Conservation (phyloP, 2,329 filamentous ascomycete genomes). For the Colletotrichum phormii region DNA sequence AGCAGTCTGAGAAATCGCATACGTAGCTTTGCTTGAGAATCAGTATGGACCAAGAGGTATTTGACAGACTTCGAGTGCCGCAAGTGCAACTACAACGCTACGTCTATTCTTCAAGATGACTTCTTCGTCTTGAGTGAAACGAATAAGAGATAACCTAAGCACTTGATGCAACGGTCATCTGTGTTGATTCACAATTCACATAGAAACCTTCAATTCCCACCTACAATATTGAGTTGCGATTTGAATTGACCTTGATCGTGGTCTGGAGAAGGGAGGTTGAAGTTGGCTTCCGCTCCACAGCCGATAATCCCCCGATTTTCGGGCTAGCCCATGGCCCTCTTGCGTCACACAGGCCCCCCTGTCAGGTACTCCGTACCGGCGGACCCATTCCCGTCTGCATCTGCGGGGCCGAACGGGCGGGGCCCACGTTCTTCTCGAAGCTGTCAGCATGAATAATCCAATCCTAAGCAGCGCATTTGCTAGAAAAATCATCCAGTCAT, state of each 20-base stretch:
- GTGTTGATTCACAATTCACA: background rate
- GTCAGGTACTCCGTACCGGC: too few species aligned
- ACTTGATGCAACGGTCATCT: background rate
- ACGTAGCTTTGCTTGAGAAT: too few species aligned
- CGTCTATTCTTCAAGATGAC: background rate
- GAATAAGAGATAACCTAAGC: background rate
- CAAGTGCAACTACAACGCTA: background rate
- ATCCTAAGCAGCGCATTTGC: conserved; percentile 28
- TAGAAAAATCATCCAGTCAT: conserved; percentile 1
- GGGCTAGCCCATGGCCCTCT: background rate
- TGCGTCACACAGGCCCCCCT: background rate
- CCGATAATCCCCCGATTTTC: background rate
- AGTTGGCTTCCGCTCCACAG: background rate
- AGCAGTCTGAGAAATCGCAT: too few species aligned
- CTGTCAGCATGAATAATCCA: conserved; percentile 40
- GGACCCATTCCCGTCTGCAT: background rate
- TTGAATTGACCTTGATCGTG: background rate
- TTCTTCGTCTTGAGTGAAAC: background rate
- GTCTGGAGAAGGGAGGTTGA: background rate
- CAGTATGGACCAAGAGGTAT: too few species aligned
- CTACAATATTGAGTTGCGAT: background rate
- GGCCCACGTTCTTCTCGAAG: background rate
- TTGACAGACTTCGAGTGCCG: background rate
- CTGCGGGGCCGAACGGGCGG: conserved; percentile 6
- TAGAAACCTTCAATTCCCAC: background rate